phyloP scores from a whole-genome alignment of 2,329 filamentous ascomycete species.

The Pseudocercospora fijiensis region DNA sequence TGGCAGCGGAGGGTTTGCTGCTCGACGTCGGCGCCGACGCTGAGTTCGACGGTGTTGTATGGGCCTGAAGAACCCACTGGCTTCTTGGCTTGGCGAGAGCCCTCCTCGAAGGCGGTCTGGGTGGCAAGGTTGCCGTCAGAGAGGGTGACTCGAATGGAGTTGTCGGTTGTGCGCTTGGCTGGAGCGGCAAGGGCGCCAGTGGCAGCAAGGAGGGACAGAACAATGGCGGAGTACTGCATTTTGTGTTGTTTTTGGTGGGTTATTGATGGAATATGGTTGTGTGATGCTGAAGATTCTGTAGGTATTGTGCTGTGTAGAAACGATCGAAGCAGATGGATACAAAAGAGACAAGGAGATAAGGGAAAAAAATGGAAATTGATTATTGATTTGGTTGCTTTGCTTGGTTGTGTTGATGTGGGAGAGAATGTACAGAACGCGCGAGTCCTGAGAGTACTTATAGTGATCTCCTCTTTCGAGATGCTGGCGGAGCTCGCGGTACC shows the following conservation, averaged over 20 bases:
- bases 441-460: constrained; percentile 2
- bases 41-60: constrained; percentile 17
- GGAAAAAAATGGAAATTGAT: constrained; percentile 10
- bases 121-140: constrained; percentile 12
- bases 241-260: constrained; percentile 16
- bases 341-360: constrained; percentile 8
- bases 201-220: constrained; percentile 17
- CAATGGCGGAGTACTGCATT: constrained; percentile 22
- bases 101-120: constrained; percentile 17
- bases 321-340: neutral
- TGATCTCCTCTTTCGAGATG: neutral
- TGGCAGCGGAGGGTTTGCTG: constrained; percentile 21
- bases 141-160: constrained; percentile 18
- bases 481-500: neutral
- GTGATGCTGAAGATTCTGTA: neutral
- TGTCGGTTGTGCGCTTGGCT: constrained; percentile 5
- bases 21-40: constrained; percentile 14
- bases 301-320: neutral
- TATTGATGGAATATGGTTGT: neutral
- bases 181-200: constrained; percentile 16
- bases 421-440: neutral
- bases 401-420: constrained; percentile 6
- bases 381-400: constrained; percentile 1
- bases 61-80: constrained; percentile 15
- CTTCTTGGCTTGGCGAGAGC: constrained; percentile 8